Conservation (phyloP, 441 rosid species). For the Mallotus japonicus region DNA sequence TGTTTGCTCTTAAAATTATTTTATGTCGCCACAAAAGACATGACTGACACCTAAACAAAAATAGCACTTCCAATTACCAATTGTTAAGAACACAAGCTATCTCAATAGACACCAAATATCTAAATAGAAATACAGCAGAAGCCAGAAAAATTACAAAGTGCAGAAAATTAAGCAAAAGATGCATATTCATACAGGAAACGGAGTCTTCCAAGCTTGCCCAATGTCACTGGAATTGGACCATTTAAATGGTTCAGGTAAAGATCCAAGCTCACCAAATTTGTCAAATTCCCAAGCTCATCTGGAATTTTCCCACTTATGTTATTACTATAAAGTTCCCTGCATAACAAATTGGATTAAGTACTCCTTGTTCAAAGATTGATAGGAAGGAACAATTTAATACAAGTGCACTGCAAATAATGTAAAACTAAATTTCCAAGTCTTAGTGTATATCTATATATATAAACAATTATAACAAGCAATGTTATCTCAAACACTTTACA, state of each 20-base stretch:
- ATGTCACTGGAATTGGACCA: slow-evolving; percentile 66
- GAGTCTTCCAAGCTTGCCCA: slow-evolving; percentile 65
- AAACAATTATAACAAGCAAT: background rate
- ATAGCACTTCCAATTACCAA: background rate
- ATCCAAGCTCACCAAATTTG: slow-evolving; percentile 87
- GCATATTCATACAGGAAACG: slow-evolving; percentile 65
- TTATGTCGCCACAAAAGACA: background rate
- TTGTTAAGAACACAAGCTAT: slow-evolving; percentile 5
- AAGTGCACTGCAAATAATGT: background rate
- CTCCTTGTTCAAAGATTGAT: background rate
- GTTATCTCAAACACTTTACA: background rate
- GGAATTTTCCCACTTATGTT: slow-evolving; percentile 59
- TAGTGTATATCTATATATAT: too few relatives aligned
- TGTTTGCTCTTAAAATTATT: too few relatives aligned
- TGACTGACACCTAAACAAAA: background rate
- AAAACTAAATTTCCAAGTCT: background rate
- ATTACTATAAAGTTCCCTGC: slow-evolving; percentile 83
- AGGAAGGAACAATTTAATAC: background rate
- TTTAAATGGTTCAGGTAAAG: slow-evolving; percentile 65
- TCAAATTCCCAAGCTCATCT: slow-evolving; percentile 74
- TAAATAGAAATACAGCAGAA: background rate
- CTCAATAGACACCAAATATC: slow-evolving; percentile 1
- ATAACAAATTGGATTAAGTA: slow-evolving; percentile 14
- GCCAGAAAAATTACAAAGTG: background rate
- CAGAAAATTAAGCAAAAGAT: slow-evolving; percentile 3